phyloP scores from a whole-genome alignment of 495 filamentous ascomycete genomes.

The Hypomontagnella monticulosa region DNA sequence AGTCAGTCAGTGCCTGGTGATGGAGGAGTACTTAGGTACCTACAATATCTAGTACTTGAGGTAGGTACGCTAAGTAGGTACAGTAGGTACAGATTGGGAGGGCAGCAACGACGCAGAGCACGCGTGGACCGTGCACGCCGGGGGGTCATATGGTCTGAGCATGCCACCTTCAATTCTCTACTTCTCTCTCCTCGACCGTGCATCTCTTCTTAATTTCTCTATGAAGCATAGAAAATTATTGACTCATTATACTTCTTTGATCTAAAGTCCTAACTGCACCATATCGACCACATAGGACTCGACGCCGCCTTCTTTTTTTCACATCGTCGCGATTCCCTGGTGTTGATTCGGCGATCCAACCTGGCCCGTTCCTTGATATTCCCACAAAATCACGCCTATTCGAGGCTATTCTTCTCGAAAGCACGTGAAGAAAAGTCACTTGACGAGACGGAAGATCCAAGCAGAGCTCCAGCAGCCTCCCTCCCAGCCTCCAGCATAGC shows the following conservation, averaged over 20 bases:
- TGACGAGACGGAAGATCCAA: conserved; percentile 48
- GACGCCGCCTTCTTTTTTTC: conserved; percentile 13
- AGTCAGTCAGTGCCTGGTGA: too few species aligned
- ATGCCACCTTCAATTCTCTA: conserved; percentile 46
- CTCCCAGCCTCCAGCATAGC: conserved; percentile 19
- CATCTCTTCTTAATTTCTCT: conserved; percentile 41
- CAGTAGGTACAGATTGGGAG: conserved; percentile 1
- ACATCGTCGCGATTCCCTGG: conserved; percentile 23
- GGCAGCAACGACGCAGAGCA: not conserved
- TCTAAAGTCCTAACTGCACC: conserved; percentile 24
- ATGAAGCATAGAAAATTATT: conserved; percentile 27
- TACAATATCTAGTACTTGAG: too few species aligned
- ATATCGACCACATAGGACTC: conserved; percentile 5
- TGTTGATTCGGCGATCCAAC: conserved; percentile 34
- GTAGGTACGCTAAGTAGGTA: too few species aligned
- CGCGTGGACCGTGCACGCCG: conserved; percentile 43
- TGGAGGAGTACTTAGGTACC: too few species aligned
- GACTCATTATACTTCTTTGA: conserved; percentile 23
- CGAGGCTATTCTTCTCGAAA: conserved; percentile 45
- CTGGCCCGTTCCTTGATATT: conserved; percentile 41
- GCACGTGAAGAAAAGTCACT: conserved; percentile 52
- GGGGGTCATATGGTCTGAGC: conserved; percentile 49
- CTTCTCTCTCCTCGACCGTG: conserved; percentile 37
- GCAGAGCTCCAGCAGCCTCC: conserved; percentile 19
- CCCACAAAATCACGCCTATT: conserved; percentile 46